These are phyloP conservation scores for Orychophragmus violaceus DNA, from an alignment of 345 rosid species.

Conservation along the genomic window DNA sequence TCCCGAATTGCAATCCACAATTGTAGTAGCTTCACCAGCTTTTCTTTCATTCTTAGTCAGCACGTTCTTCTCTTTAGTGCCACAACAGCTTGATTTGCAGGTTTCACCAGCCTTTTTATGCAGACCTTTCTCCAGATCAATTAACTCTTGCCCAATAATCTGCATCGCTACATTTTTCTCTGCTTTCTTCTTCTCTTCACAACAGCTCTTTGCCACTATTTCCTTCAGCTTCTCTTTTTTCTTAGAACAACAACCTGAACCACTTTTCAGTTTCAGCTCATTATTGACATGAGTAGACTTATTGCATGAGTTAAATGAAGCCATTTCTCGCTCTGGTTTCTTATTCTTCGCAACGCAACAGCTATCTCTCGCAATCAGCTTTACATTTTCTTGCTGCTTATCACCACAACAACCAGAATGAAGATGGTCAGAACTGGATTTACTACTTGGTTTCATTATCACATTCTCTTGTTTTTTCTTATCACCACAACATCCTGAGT, in stretches of 20 bases:
- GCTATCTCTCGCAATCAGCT: constrained; percentile 15
- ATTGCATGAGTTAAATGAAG: constrained; percentile 19
- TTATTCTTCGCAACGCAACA: constrained; percentile 14
- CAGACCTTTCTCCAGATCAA: constrained; percentile 2
- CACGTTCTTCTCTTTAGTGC: constrained; percentile 8
- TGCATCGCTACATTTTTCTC: not conserved
- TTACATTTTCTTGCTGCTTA: constrained; percentile 5
- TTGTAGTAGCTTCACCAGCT: not conserved
- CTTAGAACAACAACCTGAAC: constrained; percentile 17
- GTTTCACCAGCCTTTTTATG: constrained; percentile 19
- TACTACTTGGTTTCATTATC: not conserved
- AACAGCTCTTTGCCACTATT: constrained; percentile 15
- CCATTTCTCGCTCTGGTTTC: not conserved
- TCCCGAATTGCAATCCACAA: not conserved
- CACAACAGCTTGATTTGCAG: constrained; percentile 27
- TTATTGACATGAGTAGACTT: constrained; percentile 13
- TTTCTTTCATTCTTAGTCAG: too few relatives aligned
- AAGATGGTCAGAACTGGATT: constrained; percentile 1
- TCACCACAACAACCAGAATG: constrained; percentile 26
- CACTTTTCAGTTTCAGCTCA: constrained; percentile 14
- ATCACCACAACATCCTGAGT: constrained; percentile 28
- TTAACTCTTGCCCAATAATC: not conserved
- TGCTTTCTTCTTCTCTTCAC: constrained; percentile 18
- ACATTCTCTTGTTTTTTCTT: constrained; percentile 22
- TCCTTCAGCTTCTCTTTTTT: constrained; percentile 7